phyloP scores from a whole-genome alignment of 176 grass and related monocot species.

The Cocos nucifera region DNA sequence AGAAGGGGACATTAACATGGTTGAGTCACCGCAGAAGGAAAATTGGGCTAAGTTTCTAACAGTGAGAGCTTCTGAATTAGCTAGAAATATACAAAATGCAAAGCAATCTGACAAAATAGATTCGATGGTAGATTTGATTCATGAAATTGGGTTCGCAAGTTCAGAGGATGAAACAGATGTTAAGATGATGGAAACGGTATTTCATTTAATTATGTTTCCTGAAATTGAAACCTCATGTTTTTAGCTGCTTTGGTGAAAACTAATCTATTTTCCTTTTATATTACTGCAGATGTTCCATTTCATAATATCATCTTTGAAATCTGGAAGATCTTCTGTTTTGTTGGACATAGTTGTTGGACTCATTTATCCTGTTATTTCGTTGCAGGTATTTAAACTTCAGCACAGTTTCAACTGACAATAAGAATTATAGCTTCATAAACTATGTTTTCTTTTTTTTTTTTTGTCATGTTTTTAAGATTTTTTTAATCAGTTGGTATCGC shows the following conservation, averaged over 20 bases:
- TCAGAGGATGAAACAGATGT: constrained; percentile 31
- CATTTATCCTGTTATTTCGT: constrained; percentile 70
- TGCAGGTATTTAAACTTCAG: constrained; percentile 48
- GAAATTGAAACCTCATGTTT: constrained; percentile 1
- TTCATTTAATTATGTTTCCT: constrained; percentile 17
- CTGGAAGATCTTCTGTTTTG: constrained; percentile 84
- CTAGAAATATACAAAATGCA: constrained; percentile 63
- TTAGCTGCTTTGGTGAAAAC: constrained; percentile 7
- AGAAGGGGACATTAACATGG: constrained; percentile 32
- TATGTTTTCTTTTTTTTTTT: too few relatives aligned
- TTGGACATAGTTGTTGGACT: constrained; percentile 61
- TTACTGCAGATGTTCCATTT: constrained; percentile 87
- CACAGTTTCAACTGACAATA: not conserved
- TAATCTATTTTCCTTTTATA: constrained; percentile 18
- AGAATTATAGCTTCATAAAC: too few relatives aligned
- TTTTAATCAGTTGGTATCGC: too few relatives aligned
- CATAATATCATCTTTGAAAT: constrained; percentile 71
- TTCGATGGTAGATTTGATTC: constrained; percentile 24
- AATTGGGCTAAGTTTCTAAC: constrained; percentile 64
- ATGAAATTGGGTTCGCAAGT: constrained; percentile 28
- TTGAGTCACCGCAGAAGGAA: constrained; percentile 39
- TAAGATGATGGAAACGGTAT: constrained; percentile 89
- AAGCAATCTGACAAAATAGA: constrained; percentile 54
- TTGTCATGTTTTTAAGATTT: too few relatives aligned
- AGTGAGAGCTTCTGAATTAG: constrained; percentile 61